phyloP scores from a whole-genome alignment of 345 rosid genomes.

The Camelina sativa region DNA sequence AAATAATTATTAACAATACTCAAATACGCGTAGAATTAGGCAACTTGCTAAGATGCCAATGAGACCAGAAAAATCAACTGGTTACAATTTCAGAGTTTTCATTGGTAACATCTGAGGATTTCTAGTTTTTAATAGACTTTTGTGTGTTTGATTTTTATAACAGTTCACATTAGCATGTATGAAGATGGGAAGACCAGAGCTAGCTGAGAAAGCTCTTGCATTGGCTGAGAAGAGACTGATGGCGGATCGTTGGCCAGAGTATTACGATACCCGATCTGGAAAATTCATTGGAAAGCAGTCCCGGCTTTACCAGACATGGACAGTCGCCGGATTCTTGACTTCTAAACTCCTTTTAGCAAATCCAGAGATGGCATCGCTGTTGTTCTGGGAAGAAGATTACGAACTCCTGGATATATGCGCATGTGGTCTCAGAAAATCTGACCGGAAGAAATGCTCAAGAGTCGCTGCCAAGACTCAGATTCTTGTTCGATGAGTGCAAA shows the following conservation, averaged over 20 bases:
- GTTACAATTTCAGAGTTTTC: not conserved
- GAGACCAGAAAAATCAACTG: not conserved
- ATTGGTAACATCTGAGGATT: not conserved
- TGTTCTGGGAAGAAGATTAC: conserved; percentile 94
- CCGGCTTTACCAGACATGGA: conserved; percentile 91
- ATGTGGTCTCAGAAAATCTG: conserved; percentile 79
- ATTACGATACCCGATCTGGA: conserved; percentile 85
- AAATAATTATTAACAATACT: not conserved
- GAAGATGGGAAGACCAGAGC: conserved; percentile 80
- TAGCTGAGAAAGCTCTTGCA: conserved; percentile 82
- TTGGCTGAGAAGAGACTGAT: conserved; percentile 81
- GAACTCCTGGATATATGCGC: conserved; percentile 89
- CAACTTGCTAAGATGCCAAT: not conserved
- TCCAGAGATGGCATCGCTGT: conserved; percentile 74
- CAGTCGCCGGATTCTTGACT: conserved; percentile 85
- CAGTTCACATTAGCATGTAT: conserved; percentile 98
- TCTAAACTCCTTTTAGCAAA: conserved; percentile 80
- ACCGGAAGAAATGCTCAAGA: conserved; percentile 89
- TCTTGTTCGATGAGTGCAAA: conserved; percentile 56
- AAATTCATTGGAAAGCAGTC: conserved; percentile 93
- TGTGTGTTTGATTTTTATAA: conserved; percentile 1
- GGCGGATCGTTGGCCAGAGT: conserved; percentile 88
- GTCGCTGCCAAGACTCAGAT: conserved; percentile 91
- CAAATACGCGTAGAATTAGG: not conserved
- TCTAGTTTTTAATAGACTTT: not conserved